Base-by-base conservation (phyloP, 352 stramenopile species). In the Phytophthora fragariaefolia region DNA sequence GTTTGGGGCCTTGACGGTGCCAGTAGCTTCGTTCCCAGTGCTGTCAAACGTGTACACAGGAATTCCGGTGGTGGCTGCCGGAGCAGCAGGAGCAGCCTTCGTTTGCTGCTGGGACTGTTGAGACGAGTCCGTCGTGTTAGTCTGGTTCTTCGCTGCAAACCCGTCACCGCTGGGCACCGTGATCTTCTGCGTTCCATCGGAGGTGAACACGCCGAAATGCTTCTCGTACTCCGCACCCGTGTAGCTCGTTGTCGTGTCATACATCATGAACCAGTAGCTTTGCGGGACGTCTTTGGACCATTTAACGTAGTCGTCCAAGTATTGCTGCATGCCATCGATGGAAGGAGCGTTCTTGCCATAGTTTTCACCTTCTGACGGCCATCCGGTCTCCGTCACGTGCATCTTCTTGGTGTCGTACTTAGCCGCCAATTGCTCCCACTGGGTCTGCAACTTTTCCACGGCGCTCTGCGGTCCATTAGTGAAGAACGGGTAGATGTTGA, bases 401-500 rank as follows among this genome's bases (percentile, higher is more conserved):
- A 87, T 22, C 47, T 85, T 90, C 36, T 65, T 52, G 3, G 64
- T 53, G 15, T 70, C 52, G 53, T 85, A 90, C 46, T 86, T 84
- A 5, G 48, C 58, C 0, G 50, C 57, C 43, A 92, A 74, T 59
- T 85, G 68, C 9, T 74, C 58, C 71, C 73, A 89, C 66, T 89
- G 83, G 3, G 59, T 66, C 63, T 89, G 58, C 38, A 92, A 48
- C 52, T 89, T 88, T 15, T 85, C 73, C 13, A 92, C 74, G 8
- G 80, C 76, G 13, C 32, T 68, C 42, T 79, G 66, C 6, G 58
- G 50, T 1, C 70, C 66, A 22, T 67, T 65, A 8, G 84, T 86
- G 66, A 91, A 92, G 74, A 93, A 93, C 48, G 85, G 78, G 64
- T 93, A 91, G 55, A 93, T 90, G 66, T 93, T 93, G 57, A 87